Conservation (phyloP, 768 basidiomycete genomes). For the Dacryopinax spathularia region DNA sequence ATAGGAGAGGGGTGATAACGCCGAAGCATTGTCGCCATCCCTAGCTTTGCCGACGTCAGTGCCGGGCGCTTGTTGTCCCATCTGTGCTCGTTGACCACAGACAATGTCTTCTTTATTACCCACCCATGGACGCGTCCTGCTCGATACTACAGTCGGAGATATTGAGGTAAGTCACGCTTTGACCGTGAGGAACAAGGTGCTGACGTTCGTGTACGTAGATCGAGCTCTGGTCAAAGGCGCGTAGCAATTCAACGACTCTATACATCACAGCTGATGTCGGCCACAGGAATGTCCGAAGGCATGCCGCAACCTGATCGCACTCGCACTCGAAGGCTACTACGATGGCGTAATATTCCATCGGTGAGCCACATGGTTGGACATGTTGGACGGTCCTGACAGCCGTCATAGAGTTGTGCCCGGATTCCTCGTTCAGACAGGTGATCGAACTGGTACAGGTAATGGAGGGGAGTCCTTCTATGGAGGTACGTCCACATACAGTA, state of each 20-base stretch:
- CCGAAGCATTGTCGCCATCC: too few relatives aligned
- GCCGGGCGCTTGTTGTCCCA: not conserved
- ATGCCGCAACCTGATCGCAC: slow-evolving; percentile 77
- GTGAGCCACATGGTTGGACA: slow-evolving; percentile 26
- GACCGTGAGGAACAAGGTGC: not conserved
- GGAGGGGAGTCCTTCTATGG: slow-evolving; percentile 95
- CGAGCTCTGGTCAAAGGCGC: slow-evolving; percentile 83
- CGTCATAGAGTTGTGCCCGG: slow-evolving; percentile 59
- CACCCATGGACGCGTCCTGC: slow-evolving; percentile 70
- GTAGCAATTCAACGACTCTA: not conserved
- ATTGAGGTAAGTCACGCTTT: slow-evolving; percentile 29
- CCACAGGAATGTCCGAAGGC: slow-evolving; percentile 81
- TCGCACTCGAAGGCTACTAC: slow-evolving; percentile 92
- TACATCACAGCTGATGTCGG: slow-evolving; percentile 1
- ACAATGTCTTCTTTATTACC: slow-evolving; percentile 53
- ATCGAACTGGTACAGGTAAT: slow-evolving; percentile 75
- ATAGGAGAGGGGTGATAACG: too few relatives aligned
- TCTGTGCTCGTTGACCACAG: not conserved
- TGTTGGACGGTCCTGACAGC: not conserved
- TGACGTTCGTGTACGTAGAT: slow-evolving; percentile 37
- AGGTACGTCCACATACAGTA: slow-evolving; percentile 30
- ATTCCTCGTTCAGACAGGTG: slow-evolving; percentile 91
- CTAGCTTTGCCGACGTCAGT: too few relatives aligned
- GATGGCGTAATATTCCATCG: slow-evolving; percentile 91
- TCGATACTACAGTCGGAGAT: slow-evolving; percentile 75